Conservation (phyloP, 2,329 filamentous ascomycete species). For the Aspergillus udagawae region DNA sequence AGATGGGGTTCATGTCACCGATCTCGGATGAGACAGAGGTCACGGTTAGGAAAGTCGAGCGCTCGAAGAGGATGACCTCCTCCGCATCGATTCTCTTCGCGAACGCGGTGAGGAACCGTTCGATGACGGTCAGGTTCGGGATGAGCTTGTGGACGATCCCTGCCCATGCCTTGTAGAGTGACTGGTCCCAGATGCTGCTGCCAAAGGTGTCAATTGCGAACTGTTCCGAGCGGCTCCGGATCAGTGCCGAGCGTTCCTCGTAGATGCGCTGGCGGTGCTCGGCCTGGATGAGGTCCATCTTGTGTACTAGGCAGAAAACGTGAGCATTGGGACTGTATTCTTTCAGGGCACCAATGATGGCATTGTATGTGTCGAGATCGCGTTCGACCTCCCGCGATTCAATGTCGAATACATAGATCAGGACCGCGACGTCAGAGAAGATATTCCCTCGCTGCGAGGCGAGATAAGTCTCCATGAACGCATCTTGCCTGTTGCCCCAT, state of each 20-base stretch:
- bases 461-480: constrained; percentile 98
- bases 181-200: constrained; percentile 98
- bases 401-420: constrained; percentile 99
- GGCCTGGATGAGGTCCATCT: constrained; percentile 92
- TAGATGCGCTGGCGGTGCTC: constrained; percentile 77
- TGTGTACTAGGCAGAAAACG: constrained; percentile 95
- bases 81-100: constrained; percentile 85
- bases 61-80: constrained; percentile 90
- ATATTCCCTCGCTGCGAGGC: constrained; percentile 93
- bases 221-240: constrained; percentile 68
- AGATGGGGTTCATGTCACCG: constrained; percentile 77
- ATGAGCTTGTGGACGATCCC: constrained; percentile 97
- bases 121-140: constrained; percentile 86
- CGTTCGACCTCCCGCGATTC: constrained; percentile 92
- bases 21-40: constrained; percentile 78
- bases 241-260: constrained; percentile 73
- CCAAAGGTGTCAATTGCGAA: constrained; percentile 84
- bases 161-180: constrained; percentile 96
- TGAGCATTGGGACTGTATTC: constrained; percentile 79
- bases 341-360: constrained; percentile 80
- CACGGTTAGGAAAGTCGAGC: constrained; percentile 94
- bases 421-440: constrained; percentile 91
- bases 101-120: constrained; percentile 76
- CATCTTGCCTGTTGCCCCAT: constrained; percentile 68
- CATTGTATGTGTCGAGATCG: constrained; percentile 86